Evolutionary conservation across 2,329 filamentous ascomycete genomes (phyloP).

Genomic region (Aspergillus proliferans): DNA sequence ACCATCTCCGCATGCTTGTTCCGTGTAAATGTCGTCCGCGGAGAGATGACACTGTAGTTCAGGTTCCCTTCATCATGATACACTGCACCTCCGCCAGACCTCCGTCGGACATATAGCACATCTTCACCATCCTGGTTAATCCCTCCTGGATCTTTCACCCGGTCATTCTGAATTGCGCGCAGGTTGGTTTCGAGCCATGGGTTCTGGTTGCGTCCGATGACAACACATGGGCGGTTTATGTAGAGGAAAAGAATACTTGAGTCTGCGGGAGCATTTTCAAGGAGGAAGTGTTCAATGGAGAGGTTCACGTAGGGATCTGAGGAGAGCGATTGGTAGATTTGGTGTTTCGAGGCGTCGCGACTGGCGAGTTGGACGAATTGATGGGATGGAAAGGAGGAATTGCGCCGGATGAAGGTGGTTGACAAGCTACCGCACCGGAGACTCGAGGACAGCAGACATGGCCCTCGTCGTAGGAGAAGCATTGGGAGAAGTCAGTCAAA

Average conservation of each 20-base stretch:
- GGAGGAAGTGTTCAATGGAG: conserved; percentile 84
- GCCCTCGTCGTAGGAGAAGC: conserved; percentile 15
- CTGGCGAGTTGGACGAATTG: conserved; percentile 30
- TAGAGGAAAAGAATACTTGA: conserved; percentile 82
- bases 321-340: conserved; percentile 66
- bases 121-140: conserved; percentile 20
- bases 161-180: conserved; percentile 47
- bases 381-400: conserved; percentile 24
- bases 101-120: conserved; percentile 67
- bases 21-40: conserved; percentile 68
- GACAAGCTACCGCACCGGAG: conserved; percentile 4
- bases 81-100: conserved; percentile 85
- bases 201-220: conserved; percentile 95
- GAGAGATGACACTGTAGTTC: conserved; percentile 90
- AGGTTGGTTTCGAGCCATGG: conserved; percentile 91
- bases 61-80: conserved; percentile 92
- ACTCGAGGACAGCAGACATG: conserved; percentile 14
- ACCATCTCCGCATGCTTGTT: conserved; percentile 91
- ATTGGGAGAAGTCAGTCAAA: conserved; percentile 16
- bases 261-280: conserved; percentile 64
- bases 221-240: conserved; percentile 75
- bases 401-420: conserved; percentile 14
- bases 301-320: conserved; percentile 81
- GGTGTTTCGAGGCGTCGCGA: conserved; percentile 36
- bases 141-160: conserved; percentile 9